These are phyloP conservation scores for Thyridium curvatum DNA, from an alignment of 2,329 filamentous ascomycete species.

Conservation along the genomic window DNA sequence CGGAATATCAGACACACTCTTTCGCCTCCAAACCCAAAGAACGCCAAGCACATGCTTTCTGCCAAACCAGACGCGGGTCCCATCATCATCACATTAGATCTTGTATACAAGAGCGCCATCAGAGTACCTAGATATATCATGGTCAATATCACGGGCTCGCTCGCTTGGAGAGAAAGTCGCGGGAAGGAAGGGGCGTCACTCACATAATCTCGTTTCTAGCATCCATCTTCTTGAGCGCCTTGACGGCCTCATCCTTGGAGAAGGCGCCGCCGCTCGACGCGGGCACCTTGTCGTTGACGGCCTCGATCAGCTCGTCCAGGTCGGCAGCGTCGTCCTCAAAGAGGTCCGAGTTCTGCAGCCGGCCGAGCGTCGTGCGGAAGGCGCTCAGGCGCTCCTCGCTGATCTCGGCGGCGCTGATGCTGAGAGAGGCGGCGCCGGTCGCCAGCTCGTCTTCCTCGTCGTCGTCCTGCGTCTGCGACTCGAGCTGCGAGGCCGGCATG, in stretches of 20 bases:
- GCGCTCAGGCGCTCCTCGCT: constrained; percentile 56
- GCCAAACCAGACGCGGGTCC: too few species aligned
- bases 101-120: constrained; percentile 64
- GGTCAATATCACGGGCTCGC: background rate
- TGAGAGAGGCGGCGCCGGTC: constrained; percentile 32
- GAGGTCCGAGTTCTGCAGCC: constrained; percentile 73
- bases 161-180: too few species aligned
- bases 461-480: constrained; percentile 25
- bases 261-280: constrained; percentile 53
- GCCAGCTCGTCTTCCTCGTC: constrained; percentile 38
- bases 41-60: constrained; percentile 1
- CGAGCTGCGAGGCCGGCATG: constrained; percentile 65
- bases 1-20: constrained; percentile 1
- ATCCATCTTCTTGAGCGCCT: constrained; percentile 74
- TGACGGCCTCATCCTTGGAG: constrained; percentile 62
- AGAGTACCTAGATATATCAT: constrained; percentile 40
- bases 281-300: constrained; percentile 69
- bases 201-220: constrained; percentile 88
- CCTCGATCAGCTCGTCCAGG: constrained; percentile 66
- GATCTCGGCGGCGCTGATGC: constrained; percentile 37
- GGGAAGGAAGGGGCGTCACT: constrained; percentile 30
- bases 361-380: constrained; percentile 78
- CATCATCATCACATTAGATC: constrained; percentile 38
- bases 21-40: constrained; percentile 1
- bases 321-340: constrained; percentile 83